Base-by-base conservation (phyloP, 2,329 filamentous ascomycete genomes). In the Clonostachys chloroleuca region DNA sequence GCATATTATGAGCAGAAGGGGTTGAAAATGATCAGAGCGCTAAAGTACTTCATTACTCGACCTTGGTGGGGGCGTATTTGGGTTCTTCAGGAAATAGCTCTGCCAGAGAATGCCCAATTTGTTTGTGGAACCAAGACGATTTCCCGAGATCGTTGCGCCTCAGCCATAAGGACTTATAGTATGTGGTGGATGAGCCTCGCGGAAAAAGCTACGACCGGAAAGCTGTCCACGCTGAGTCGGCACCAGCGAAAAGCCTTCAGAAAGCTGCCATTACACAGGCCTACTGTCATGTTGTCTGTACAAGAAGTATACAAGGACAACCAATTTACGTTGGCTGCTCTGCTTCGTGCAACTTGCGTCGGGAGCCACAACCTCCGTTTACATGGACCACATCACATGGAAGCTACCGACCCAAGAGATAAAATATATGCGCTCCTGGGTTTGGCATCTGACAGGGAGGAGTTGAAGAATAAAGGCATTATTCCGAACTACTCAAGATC, bases 391-490 rank as follows among this genome's bases (percentile, higher is more conserved):
- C 52, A 64, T 2, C 64, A 64, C 34, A 49, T 67, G n/a, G 54
- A 56, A 0, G 52, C 63, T 10, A 61, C 61, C 34, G 63, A 67
- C 35, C 58, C 62, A 3, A 54, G 63, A 4, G 64, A 67, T 13
- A 61, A 60, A 36, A 59, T 67, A n/a, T 66, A 64, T 18, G 64
- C 63, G 18, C 65, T 67, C 43, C 52, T 67, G 2, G 62, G 64
- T 2, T 30, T 30, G 10, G 24, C 24, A 10, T 10, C 24, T 10
- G 24, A 30, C 6, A 30, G 24, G 8, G 24, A 30, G 24, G 24
- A 30, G 24, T 30, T 30, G 24, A 9, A 30, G 24, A 4, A 30
- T 3, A 30, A 30, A 30, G 24, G 24, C 8, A 10, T 30, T 6
- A 30, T 30, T 30, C 24, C 8, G 9, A 30, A 30, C 24, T 30